phyloP scores from a whole-genome alignment of 2,329 filamentous ascomycete species.

The Sclerotinia borealis region DNA sequence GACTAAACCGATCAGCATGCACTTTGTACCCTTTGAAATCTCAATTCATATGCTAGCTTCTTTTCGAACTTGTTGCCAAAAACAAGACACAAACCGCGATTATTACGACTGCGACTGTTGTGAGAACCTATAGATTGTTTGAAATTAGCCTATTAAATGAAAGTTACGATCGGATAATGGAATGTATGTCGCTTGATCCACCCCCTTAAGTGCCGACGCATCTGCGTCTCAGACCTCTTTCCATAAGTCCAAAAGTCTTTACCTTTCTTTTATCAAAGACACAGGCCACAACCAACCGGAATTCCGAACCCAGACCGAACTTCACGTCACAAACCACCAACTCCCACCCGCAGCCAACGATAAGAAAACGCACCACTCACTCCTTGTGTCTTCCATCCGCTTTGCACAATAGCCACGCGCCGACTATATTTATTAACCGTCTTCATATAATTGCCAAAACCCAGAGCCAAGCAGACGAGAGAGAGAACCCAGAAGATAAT shows the following conservation, averaged over 20 bases:
- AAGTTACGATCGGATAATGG: background rate
- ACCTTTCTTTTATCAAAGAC: background rate
- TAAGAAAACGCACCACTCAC: constrained; percentile 39
- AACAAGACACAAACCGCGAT: constrained; percentile 60
- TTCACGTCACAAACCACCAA: background rate
- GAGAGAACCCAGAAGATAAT: constrained; percentile 82
- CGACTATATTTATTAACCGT: constrained; percentile 75
- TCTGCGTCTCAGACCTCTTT: background rate
- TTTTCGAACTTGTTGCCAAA: constrained; percentile 39
- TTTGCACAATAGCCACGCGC: constrained; percentile 79
- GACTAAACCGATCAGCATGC: too few relatives aligned
- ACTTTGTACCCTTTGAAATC: constrained; percentile 13
- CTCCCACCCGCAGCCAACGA: background rate
- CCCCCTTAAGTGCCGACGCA: background rate
- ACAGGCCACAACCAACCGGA: too few relatives aligned
- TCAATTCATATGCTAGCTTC: constrained; percentile 8
- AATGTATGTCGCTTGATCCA: background rate
- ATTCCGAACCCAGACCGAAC: background rate
- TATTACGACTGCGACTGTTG: constrained; percentile 55
- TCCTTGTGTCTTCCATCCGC: constrained; percentile 84
- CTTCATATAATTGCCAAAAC: constrained; percentile 81
- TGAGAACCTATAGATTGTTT: constrained; percentile 48
- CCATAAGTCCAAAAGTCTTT: background rate
- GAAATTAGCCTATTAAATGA: background rate
- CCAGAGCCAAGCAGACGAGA: constrained; percentile 67